Evolutionary conservation across 805 yeast species (phyloP).

Genomic region (Priceomyces castillae): DNA sequence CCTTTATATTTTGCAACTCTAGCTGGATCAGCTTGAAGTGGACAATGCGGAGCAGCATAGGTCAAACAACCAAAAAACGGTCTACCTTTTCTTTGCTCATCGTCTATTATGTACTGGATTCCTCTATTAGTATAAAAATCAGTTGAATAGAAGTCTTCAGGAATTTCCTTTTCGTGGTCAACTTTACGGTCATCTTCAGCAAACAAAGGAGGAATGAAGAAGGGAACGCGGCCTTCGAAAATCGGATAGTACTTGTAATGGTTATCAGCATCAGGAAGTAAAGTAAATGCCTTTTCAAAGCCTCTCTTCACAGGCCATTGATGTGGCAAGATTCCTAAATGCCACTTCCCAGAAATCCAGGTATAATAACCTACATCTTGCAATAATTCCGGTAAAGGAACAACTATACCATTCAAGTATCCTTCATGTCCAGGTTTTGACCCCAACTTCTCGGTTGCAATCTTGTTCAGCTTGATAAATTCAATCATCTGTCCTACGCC

Average conservation of each 20-base stretch:
- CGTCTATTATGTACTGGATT: constrained; percentile 31
- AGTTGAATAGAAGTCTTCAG: constrained; percentile 49
- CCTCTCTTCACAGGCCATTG: constrained; percentile 51
- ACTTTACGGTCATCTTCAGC: constrained; percentile 37
- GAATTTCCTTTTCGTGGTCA: constrained; percentile 36
- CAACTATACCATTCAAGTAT: constrained; percentile 48
- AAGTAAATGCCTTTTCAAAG: constrained; percentile 47
- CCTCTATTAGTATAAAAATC: constrained; percentile 44
- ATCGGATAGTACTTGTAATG: constrained; percentile 48
- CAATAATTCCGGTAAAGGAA: constrained; percentile 51
- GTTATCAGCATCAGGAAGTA: constrained; percentile 58
- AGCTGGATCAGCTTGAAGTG: constrained; percentile 56
- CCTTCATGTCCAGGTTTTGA: constrained; percentile 59
- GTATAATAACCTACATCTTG: constrained; percentile 50
- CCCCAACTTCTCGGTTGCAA: constrained; percentile 33
- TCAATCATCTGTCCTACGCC: constrained; percentile 61
- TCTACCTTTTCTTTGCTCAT: constrained; percentile 32
- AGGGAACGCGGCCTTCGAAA: constrained; percentile 24
- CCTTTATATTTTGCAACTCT: constrained; percentile 48
- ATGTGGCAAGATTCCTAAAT: constrained; percentile 48
- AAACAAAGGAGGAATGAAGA: constrained; percentile 39
- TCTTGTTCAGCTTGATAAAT: constrained; percentile 26
- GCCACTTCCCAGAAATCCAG: constrained; percentile 60
- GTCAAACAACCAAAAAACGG: constrained; percentile 57
- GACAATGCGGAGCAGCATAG: constrained; percentile 69